Evolutionary conservation across 2,329 filamentous ascomycete genomes (phyloP).

Genomic region (Aureobasidium mangrovei): DNA sequence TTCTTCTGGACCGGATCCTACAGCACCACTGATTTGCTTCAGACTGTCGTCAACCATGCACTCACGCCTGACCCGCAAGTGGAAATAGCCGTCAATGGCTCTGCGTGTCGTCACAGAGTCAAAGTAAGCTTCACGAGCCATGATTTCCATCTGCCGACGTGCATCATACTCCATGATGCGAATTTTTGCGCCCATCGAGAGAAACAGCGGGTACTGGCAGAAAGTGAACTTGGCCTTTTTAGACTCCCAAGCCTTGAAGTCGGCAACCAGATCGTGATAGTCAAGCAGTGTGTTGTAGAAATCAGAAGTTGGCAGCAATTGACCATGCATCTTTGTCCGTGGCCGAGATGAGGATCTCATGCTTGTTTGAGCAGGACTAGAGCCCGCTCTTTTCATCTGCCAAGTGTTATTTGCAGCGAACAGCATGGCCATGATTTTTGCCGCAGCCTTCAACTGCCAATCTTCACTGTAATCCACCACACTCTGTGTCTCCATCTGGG

Average conservation of each 20-base stretch:
- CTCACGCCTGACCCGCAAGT: conserved; percentile 69
- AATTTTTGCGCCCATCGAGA: conserved; percentile 89
- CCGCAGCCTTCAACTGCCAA: conserved; percentile 79
- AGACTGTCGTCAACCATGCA: conserved; percentile 85
- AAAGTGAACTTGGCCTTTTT: conserved; percentile 70
- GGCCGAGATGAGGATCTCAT: conserved; percentile 25
- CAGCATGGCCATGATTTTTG: conserved; percentile 68
- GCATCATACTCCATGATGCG: conserved; percentile 84
- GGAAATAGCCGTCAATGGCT: conserved; percentile 60
- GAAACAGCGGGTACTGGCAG: conserved; percentile 84
- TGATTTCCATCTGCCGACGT: conserved; percentile 78
- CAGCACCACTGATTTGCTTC: conserved; percentile 72
- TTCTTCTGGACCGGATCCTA: conserved; percentile 71
- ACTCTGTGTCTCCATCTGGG: conserved; percentile 42
- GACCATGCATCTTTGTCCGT: conserved; percentile 46
- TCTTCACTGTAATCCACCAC: conserved; percentile 66
- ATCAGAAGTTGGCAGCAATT: conserved; percentile 67
- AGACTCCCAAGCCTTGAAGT: conserved; percentile 83
- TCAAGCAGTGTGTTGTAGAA: conserved; percentile 87
- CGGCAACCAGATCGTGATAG: conserved; percentile 72
- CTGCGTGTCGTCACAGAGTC: conserved; percentile 73
- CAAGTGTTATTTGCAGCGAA: conserved; percentile 69
- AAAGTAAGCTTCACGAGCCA: conserved; percentile 83
- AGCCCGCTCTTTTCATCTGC: conserved; percentile 18
- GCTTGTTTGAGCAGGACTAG: conserved; percentile 13